Evolutionary conservation across 192 early-diverging fungal species (phyloP).

Genomic region (Spizellomyces punctatus): DNA sequence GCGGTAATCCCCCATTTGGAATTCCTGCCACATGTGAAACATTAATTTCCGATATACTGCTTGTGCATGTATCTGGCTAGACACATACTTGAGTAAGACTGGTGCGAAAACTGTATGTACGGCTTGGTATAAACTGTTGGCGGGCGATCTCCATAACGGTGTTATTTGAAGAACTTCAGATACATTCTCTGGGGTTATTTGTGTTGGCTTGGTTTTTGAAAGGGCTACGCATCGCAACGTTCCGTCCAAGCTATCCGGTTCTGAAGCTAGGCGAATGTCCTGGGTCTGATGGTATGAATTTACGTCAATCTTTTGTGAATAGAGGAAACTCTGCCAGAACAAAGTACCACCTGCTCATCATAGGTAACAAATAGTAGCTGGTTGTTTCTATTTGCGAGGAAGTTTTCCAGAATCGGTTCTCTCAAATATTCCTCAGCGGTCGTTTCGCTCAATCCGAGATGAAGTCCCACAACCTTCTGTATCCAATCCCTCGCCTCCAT

Average conservation of each 20-base stretch:
- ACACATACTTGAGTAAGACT: conserved; percentile 34
- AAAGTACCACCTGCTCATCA: conserved; percentile 23
- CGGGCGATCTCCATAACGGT: conserved; percentile 14
- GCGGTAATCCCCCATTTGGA: conserved; percentile 20
- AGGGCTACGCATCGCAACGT: conserved; percentile 13
- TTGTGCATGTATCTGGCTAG: not conserved
- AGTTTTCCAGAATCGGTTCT: conserved; percentile 20
- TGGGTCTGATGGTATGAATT: not conserved
- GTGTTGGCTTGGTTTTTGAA: conserved; percentile 14
- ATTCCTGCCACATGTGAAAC: conserved; percentile 9
- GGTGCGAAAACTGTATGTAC: conserved; percentile 44
- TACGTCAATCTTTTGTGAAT: not conserved
- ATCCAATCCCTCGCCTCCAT: conserved; percentile 26
- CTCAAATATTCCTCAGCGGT: conserved; percentile 6
- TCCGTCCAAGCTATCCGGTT: not conserved
- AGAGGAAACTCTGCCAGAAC: not conserved
- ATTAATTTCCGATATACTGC: too few relatives aligned
- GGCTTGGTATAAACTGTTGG: conserved; percentile 35
- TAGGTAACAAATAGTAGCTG: conserved; percentile 28
- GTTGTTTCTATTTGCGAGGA: conserved; percentile 17
- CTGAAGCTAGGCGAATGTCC: not conserved
- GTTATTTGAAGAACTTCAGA: conserved; percentile 26
- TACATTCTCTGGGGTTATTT: conserved; percentile 17
- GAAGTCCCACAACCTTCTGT: conserved; percentile 27
- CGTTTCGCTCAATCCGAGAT: conserved; percentile 12